Conservation (phyloP, 139 green algal species). For the Trebouxia sp. region DNA sequence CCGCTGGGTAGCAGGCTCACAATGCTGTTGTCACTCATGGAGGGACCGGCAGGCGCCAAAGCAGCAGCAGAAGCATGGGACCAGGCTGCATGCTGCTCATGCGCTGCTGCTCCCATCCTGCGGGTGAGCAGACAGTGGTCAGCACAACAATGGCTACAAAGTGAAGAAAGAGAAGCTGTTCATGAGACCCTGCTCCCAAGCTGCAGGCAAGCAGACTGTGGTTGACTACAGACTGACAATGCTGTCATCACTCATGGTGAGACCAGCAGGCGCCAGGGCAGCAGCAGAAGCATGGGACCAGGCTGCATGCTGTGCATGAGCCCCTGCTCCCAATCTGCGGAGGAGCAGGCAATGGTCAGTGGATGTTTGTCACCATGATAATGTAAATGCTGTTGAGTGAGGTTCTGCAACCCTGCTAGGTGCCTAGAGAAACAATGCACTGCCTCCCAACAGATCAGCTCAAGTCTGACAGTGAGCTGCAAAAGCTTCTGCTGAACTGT, state of each 20-base stretch:
- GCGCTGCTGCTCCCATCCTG: not conserved
- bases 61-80: not conserved
- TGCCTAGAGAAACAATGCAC: no score
- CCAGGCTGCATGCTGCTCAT: no score
- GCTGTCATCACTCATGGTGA: slow-evolving; percentile 26
- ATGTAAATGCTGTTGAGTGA: no score
- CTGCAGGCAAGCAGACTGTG: not conserved
- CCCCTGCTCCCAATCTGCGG: not conserved
- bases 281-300: not conserved
- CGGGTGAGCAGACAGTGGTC: not conserved
- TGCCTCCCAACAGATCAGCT: no score
- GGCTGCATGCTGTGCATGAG: not conserved
- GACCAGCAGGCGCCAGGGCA: not conserved
- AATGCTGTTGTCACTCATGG: slow-evolving; percentile 44
- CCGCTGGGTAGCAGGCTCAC: slow-evolving; percentile 70
- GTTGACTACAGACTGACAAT: slow-evolving; percentile 80
- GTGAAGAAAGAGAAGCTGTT: not conserved
- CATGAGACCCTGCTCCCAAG: not conserved
- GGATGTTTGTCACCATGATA: no score
- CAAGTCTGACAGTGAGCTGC: no score
- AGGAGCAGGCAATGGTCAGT: no score
- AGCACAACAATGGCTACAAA: not conserved
- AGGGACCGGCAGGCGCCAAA: not conserved
- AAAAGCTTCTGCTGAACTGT: no score
- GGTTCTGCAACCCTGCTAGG: no score